A percentile compares a stretch with the other conserved stretches of the same genome.
phyloP scores from a whole-genome alignment of 768 basidiomycete genomes.

The Xerocomellus intermedius region DNA sequence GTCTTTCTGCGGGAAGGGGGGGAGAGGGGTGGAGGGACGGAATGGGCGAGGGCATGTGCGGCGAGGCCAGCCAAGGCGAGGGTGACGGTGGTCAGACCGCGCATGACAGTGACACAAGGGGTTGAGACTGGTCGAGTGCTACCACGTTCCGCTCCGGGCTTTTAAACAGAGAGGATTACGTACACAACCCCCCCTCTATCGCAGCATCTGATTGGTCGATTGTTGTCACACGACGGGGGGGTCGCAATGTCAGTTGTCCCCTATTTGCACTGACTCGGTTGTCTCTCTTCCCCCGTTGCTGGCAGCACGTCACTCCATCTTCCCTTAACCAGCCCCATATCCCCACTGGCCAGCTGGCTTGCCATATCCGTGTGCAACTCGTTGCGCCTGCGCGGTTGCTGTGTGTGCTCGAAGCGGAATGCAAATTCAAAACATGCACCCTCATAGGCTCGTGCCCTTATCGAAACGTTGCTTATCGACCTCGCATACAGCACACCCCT shows the following conservation, averaged over 20 bases:
- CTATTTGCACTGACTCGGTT: constrained; percentile 8
- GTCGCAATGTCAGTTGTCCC: constrained; percentile 13
- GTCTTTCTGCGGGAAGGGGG: constrained; percentile 62
- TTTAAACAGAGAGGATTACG: constrained; percentile 20
- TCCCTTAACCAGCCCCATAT: neutral
- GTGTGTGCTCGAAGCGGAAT: neutral
- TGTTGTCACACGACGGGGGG: constrained; percentile 18
- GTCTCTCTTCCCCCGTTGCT: neutral
- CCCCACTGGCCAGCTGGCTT: neutral
- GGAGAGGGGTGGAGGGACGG: constrained; percentile 15
- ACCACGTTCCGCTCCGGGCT: neutral
- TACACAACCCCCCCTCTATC: constrained; percentile 14
- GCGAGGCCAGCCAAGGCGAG: constrained; percentile 60
- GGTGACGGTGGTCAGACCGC: constrained; percentile 63
- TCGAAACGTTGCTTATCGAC: constrained; percentile 9
- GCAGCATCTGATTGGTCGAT: constrained; percentile 18
- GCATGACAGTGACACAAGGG: constrained; percentile 41
- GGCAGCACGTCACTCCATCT: neutral
- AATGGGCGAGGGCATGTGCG: constrained; percentile 51
- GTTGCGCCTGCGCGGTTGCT: neutral
- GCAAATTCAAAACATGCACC: neutral
- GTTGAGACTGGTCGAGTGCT: neutral
- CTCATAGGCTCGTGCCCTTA: constrained; percentile 1
- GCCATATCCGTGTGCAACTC: constrained; percentile 3
- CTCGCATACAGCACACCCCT: neutral